phyloP scores from a whole-genome alignment of 192 early-diverging fungal species.

The Linderina pennispora region DNA sequence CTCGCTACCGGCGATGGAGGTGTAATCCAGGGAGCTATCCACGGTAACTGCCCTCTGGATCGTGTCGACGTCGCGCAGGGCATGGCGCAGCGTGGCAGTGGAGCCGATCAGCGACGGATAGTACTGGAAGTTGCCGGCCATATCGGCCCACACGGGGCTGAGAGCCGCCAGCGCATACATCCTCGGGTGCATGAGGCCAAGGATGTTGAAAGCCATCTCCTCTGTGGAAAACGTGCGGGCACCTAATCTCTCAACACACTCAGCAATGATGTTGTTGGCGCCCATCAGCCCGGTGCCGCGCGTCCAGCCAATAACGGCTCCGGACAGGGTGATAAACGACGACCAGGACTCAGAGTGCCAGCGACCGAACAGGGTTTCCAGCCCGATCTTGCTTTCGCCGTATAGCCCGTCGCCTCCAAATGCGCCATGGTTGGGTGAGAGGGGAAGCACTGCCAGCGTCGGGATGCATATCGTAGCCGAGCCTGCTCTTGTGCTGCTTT shows the following conservation, averaged over 20 bases:
- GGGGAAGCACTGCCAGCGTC: slow-evolving; percentile 74
- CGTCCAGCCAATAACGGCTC: slow-evolving; percentile 90
- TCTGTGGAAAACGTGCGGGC: slow-evolving; percentile 79
- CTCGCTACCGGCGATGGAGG: slow-evolving; percentile 9
- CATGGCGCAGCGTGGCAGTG: neutral
- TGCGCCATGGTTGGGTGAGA: slow-evolving; percentile 90
- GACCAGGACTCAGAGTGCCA: slow-evolving; percentile 83
- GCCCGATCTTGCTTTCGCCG: slow-evolving; percentile 80
- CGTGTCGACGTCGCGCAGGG: neutral
- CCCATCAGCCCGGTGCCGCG: slow-evolving; percentile 88
- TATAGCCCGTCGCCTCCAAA: slow-evolving; percentile 86
- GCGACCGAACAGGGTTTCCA: slow-evolving; percentile 83
- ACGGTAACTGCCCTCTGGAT: neutral
- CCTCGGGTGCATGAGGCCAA: slow-evolving; percentile 74
- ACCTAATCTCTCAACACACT: slow-evolving; percentile 79
- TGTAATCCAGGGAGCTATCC: neutral
- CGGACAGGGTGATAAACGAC: slow-evolving; percentile 73
- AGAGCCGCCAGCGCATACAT: slow-evolving; percentile 64
- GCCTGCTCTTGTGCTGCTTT: slow-evolving; percentile 69
- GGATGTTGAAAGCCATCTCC: slow-evolving; percentile 89
- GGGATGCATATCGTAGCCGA: slow-evolving; percentile 74
- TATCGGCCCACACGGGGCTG: slow-evolving; percentile 82
- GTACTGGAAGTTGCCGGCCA: slow-evolving; percentile 67
- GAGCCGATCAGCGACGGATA: neutral
- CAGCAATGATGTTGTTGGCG: slow-evolving; percentile 78